Percentiles rank a stretch among this genome's conserved stretches.
Conservation (phyloP, 2,329 filamentous ascomycete species). For the Madurella fahalii region DNA sequence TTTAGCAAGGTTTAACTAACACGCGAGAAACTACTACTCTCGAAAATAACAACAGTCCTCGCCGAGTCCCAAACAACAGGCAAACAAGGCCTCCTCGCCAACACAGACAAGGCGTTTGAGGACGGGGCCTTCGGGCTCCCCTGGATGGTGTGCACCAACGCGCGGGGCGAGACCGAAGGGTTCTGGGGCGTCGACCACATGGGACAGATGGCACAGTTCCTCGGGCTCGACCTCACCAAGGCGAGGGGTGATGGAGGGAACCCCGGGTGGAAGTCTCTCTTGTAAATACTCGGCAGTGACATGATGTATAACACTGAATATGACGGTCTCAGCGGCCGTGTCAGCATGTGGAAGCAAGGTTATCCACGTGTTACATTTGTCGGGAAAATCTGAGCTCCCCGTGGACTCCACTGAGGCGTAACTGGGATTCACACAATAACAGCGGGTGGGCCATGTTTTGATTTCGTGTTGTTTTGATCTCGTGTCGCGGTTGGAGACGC, state of each 20-base stretch:
- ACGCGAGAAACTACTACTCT: too few relatives aligned
- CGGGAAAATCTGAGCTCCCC: too few relatives aligned
- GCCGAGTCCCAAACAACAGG: constrained; percentile 26
- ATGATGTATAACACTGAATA: not conserved
- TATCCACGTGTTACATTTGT: too few relatives aligned
- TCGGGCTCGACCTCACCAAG: constrained; percentile 28
- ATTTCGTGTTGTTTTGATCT: not conserved
- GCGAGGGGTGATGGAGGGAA: not conserved
- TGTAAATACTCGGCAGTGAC: constrained; percentile 21
- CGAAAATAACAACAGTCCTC: constrained; percentile 24
- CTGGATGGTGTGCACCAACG: constrained; percentile 36
- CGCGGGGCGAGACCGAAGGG: constrained; percentile 30
- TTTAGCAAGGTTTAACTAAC: not conserved
- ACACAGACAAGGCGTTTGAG: constrained; percentile 36
- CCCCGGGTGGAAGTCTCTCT: constrained; percentile 33
- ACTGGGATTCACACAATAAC: not conserved
- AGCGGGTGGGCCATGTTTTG: not conserved
- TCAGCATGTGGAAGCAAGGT: too few relatives aligned
- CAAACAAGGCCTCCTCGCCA: constrained; percentile 30
- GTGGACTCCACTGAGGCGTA: too few relatives aligned
- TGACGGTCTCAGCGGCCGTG: not conserved
- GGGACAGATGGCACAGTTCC: constrained; percentile 34
- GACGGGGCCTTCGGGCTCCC: constrained; percentile 38
- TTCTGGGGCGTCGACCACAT: constrained; percentile 41
- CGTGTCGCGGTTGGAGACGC: too few relatives aligned